Evolutionary conservation across 148 eudicot species (phyloP), one percentile per base, ranked within the genome.

Genomic region (Bassia scoparia): DNA sequence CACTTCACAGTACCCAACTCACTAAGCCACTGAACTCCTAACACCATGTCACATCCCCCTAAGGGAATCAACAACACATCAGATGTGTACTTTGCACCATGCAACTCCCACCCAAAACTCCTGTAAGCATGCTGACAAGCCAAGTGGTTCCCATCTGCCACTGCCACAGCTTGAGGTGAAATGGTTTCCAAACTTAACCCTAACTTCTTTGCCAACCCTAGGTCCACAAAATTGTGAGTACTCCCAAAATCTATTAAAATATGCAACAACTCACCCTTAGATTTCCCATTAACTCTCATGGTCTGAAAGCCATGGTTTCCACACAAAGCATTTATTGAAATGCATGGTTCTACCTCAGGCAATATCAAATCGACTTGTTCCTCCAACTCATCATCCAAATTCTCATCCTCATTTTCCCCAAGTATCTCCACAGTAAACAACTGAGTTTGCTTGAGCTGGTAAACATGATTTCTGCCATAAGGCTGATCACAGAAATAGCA

Each of bases 401-500:
- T 21, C 0, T 38, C 29, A 5, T 38, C 29, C 8, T 41, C 38
- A 7, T 20, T 29, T 18, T 6, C 52, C 16, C 60, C 61, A 18
- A 61, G 72, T 0, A 69, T 59, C 29, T 37, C 24, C 5, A 65
- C 46, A n/a, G 50, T 38, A 23, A 65, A 65, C 17, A 41, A 41
- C 41, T 65, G 69, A n/a, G 69, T 18, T 38, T 65, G 12, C 35
- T 41, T 38, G n/a, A 65, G n/a, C 1, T 6, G 23, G 20, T 60
- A 69, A 50, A 18, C 20, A 20, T 68, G 71, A 18, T 31, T 20
- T 15, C 43, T 69, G 2, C 27, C 58, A 68, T 68, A 48, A 5
- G 60, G 72, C 20, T 69, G 54, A 31, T 69, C 60, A 52, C 60
- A 52, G n/a, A 69, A 49, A 20, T 50, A 69, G 16, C 60, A 49